Base-by-base conservation (phyloP, 257 asterid species). In the Nicotiana attenuata region DNA sequence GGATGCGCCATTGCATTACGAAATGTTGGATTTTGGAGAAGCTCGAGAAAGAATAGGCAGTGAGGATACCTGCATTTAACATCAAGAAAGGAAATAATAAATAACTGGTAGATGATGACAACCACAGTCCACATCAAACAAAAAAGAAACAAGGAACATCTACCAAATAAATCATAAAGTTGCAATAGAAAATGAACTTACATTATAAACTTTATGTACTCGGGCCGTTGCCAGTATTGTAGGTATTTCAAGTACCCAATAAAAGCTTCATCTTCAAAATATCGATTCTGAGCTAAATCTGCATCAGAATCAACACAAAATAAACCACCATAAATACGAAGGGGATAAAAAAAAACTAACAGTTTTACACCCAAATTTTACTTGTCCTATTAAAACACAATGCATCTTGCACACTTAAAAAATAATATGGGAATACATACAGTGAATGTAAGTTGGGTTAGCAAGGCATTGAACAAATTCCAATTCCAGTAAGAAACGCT, bases 1-100 rank as follows among this genome's bases (percentile, higher is more conserved):
- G 98, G 98, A 91, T 96, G 98, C 1, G 98, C 99, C 98, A 96
- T 90, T 83, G 98, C 99, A 85, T 86, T 96, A 73, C 94, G 93
- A 81, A 91, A 96, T 85, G 89, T 90, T 2, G 92, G 90, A 85
- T 89, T 94, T 85, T 94, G 98, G 63, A 94, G 97, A 86, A 94
- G 94, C 89, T 92, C 97, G 1, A 94, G 97, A 90, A 96, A 96
- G 89, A 81, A 93, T 77, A 96, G 93, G 87, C 98, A 96, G 81
- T 94, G 98, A 4, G 98, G 99, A 81, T 92, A 94, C 98, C 98
- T 94, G 77, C n/a, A 38, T 52, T 41, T 77, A 61, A 83, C 31
- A 68, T 61, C 67, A 56, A 83, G 33, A 55, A 61, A 22, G 26
- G 3, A 3, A 16, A 55, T 24, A 67, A 20, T 5, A 33, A 57